A percentile compares a stretch with the other conserved stretches of the same genome.
Conservation (phyloP, 2,329 filamentous ascomycete species). For the Botryotinia calthae region DNA sequence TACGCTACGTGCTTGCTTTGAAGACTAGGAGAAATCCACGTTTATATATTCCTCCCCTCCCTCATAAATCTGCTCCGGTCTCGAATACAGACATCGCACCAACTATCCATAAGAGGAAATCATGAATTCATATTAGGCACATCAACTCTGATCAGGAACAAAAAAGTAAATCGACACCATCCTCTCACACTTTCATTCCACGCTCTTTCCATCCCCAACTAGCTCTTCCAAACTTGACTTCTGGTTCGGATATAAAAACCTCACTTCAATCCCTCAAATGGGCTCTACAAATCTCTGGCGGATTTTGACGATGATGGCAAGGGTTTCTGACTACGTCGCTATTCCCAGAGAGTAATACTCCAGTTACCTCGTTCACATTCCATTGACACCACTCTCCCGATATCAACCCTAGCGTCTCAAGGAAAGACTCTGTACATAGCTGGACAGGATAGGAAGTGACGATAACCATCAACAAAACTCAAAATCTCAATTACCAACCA, state of each 20-base stretch:
- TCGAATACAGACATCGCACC: rapidly evolving
- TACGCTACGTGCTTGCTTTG: rapidly evolving
- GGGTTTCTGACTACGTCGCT: not conserved
- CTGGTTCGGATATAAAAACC: not conserved
- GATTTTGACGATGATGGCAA: too few relatives aligned
- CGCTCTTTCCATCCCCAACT: not conserved
- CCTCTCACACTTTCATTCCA: not conserved
- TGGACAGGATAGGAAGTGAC: not conserved
- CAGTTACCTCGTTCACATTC: rapidly evolving
- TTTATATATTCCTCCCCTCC: not conserved
- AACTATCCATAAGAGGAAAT: rapidly evolving
- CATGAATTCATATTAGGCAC: not conserved
- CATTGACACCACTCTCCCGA: not conserved
- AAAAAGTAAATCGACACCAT: not conserved
- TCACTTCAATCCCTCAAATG: not conserved
- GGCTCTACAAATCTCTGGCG: not conserved
- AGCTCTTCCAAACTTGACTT: not conserved
- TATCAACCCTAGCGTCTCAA: not conserved
- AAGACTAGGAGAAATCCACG: not conserved
- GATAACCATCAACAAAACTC: too few relatives aligned
- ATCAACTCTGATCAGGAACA: not conserved
- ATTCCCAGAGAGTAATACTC: not conserved
- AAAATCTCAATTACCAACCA: not conserved
- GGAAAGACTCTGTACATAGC: not conserved
- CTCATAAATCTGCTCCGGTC: not conserved